phyloP scores from a whole-genome alignment of 2,329 filamentous ascomycete species.

The Penicillium sclerotigenum region DNA sequence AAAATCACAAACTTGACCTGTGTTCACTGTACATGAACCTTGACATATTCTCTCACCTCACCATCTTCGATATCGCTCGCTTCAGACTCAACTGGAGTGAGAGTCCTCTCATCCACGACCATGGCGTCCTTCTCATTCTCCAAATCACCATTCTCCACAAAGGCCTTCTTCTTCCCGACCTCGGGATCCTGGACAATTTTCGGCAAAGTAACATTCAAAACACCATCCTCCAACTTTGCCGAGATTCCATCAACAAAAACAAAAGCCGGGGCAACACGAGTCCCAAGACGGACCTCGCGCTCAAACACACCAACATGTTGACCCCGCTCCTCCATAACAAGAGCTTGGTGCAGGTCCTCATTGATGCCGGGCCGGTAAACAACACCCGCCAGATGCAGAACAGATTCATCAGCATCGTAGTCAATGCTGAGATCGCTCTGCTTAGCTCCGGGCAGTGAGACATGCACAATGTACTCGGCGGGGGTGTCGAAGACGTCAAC shows the following conservation, averaged over 20 bases:
- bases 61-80: slow-evolving; percentile 15
- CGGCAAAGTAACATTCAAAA: slow-evolving; percentile 72
- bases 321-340: slow-evolving; percentile 68
- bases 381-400: slow-evolving; percentile 67
- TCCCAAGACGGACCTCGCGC: slow-evolving; percentile 61
- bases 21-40: slow-evolving; percentile 22
- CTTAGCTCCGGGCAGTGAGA: slow-evolving; percentile 72
- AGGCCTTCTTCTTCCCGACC: slow-evolving; percentile 19
- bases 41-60: slow-evolving; percentile 25
- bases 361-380: slow-evolving; percentile 68
- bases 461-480: slow-evolving; percentile 64
- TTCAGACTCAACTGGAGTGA: slow-evolving; percentile 25
- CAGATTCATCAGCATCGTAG: slow-evolving; percentile 67
- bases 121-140: slow-evolving; percentile 17
- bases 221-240: slow-evolving; percentile 74
- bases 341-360: slow-evolving; percentile 63
- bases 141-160: slow-evolving; percentile 17
- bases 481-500: slow-evolving; percentile 70
- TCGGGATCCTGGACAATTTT: slow-evolving; percentile 52
- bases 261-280: slow-evolving; percentile 53
- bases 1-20: neutral
- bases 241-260: slow-evolving; percentile 66
- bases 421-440: slow-evolving; percentile 75
- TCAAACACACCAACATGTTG: slow-evolving; percentile 72
- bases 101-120: slow-evolving; percentile 23